Evolutionary conservation across 1,284 basidiomycete genomes (phyloP).

Genomic region (Heterobasidion irregulare): DNA sequence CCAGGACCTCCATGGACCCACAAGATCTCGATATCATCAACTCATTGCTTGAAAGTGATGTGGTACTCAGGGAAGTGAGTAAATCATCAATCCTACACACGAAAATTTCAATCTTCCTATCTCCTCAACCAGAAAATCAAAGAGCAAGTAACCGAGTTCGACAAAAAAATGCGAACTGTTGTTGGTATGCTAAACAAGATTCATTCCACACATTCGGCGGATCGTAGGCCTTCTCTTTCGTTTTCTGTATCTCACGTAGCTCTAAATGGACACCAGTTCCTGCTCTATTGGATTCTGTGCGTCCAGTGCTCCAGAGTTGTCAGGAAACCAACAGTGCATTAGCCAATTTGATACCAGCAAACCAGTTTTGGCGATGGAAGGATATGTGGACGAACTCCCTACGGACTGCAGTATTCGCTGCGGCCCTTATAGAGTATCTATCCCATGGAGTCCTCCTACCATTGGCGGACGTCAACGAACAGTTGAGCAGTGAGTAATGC

Average conservation of each 20-base stretch:
- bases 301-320: slow-evolving; percentile 47
- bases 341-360: slow-evolving; percentile 48
- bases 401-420: slow-evolving; percentile 56
- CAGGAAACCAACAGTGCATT: slow-evolving; percentile 41
- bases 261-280: slow-evolving; percentile 34
- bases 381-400: slow-evolving; percentile 69
- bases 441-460: slow-evolving; percentile 51
- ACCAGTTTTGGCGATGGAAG: slow-evolving; percentile 80
- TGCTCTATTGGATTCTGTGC: slow-evolving; percentile 46
- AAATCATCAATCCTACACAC: not conserved
- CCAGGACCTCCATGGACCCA: slow-evolving; percentile 39
- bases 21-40: slow-evolving; percentile 46
- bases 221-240: slow-evolving; percentile 29
- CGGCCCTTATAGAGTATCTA: slow-evolving; percentile 61
- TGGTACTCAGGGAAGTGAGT: slow-evolving; percentile 41
- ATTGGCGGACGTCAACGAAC: slow-evolving; percentile 38
- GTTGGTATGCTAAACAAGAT: slow-evolving; percentile 64
- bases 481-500: slow-evolving; percentile 59
- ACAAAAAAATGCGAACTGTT: slow-evolving; percentile 63
- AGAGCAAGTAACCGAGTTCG: slow-evolving; percentile 62
- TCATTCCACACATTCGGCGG: slow-evolving; percentile 59
- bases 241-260: too few species aligned
- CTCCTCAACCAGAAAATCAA: slow-evolving; percentile 54
- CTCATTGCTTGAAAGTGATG: slow-evolving; percentile 41
- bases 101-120: too few species aligned